Evolutionary conservation across 2,329 filamentous ascomycete species (phyloP), one percentile per base, ranked within the genome.

Genomic region (Arthrocladium fulminans): DNA sequence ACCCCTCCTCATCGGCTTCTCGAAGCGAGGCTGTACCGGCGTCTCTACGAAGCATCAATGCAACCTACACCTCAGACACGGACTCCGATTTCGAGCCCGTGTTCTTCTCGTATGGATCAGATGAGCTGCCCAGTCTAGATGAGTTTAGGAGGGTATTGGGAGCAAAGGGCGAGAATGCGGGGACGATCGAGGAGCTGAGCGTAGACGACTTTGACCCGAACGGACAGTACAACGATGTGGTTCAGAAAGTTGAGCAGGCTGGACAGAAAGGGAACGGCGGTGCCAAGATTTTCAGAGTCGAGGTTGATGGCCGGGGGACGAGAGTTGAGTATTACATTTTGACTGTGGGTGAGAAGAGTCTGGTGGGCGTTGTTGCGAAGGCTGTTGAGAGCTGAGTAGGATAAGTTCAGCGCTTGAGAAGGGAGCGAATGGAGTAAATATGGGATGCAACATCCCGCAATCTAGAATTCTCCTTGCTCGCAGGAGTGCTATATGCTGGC

Each of bases 1-100:
- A 56, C 37, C 54, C 55, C 9, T 51, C 52, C 7, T 49, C 37
- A 30, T 27, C 20, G 10, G 25, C 45, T 5, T 27, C 20, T 6
- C 25, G 46, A 8, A 48, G 50, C 29, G 62, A 61, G 42, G 49
- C 59, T 25, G 72, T 55, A 48, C 59, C 42, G 19, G 49, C 57
- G 59, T 71, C 52, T 73, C 75, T 54, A 72, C 75, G 45, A 65
- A 74, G 51, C 74, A 88, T 46, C 86, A 66, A 70, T 43, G 66
- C 68, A 2, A 65, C 68, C 47, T 57, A 53, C 37, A 53, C 50
- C 1, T 92, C 84, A 53, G 89, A 95, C 51, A 80, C 86, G 24
- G 88, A 95, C 63, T 87, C 94, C 72, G 82, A 84, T 3, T 95
- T 94, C 65, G 80, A 85, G 63, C 79, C 81, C 2, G 86, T 95